Conservation (phyloP, 164 flowering plant genomes). For the Pachysandra terminalis region DNA sequence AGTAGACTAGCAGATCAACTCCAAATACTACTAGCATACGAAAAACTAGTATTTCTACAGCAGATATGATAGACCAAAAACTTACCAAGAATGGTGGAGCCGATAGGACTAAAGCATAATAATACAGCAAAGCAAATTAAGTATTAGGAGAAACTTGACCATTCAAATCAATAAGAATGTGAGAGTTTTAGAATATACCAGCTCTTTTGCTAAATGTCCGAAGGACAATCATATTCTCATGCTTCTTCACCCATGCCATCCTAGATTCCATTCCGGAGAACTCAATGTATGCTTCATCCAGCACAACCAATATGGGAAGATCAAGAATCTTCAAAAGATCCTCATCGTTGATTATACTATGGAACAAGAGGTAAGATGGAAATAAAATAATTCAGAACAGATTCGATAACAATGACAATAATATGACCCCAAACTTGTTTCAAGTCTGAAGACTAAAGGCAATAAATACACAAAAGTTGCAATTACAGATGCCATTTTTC, state of each 20-base stretch:
- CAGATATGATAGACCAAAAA: too few species aligned
- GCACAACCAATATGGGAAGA: constrained; percentile 81
- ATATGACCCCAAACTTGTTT: too few species aligned
- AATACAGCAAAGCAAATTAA: not conserved
- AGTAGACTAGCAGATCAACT: too few species aligned
- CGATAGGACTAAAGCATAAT: too few species aligned
- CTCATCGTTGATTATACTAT: constrained; percentile 80
- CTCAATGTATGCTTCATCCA: constrained; percentile 98
- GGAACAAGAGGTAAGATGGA: not conserved
- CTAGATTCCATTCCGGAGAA: constrained; percentile 79
- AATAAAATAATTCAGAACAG: not conserved
- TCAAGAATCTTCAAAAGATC: constrained; percentile 74
- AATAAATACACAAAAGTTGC: not conserved
- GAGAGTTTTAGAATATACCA: constrained; percentile 40
- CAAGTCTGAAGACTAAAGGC: not conserved
- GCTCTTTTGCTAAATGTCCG: constrained; percentile 99
- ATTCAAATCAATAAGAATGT: not conserved
- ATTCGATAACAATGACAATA: not conserved
- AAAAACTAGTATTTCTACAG: too few species aligned
- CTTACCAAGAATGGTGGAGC: too few species aligned
- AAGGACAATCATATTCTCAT: constrained; percentile 88
- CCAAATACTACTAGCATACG: too few species aligned
- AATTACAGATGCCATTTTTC: not conserved
- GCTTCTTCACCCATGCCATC: constrained; percentile 92
- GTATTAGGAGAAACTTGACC: not conserved